Conservation (phyloP, 768 basidiomycete genomes). For the Psilocybe cubensis region DNA sequence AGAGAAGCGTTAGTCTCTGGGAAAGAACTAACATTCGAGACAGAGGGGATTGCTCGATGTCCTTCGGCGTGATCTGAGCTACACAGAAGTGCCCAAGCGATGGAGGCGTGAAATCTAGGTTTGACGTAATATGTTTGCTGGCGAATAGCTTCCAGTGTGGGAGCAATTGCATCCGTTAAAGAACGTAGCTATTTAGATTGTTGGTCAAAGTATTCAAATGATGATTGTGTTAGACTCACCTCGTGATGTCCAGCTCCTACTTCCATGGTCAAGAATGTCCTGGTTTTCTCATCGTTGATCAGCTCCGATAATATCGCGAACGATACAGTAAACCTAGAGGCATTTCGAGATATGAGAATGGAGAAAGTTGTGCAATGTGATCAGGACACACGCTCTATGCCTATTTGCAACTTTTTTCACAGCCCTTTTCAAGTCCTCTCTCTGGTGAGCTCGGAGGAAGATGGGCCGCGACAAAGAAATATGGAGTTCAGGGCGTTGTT, state of each 20-base stretch:
- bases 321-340: constrained; percentile 66
- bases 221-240: constrained; percentile 40
- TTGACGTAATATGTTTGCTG: constrained; percentile 80
- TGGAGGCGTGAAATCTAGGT: constrained; percentile 88
- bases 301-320: constrained; percentile 75
- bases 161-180: constrained; percentile 59
- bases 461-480: constrained; percentile 86
- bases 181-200: constrained; percentile 52
- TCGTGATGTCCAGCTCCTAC: constrained; percentile 83
- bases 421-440: constrained; percentile 68
- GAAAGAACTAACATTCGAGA: constrained; percentile 14
- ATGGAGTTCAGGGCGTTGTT: constrained; percentile 59
- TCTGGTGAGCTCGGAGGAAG: constrained; percentile 79
- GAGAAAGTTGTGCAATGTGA: neutral
- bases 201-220: constrained; percentile 7
- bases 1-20: constrained; percentile 15
- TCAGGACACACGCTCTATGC: constrained; percentile 46
- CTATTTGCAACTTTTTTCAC: constrained; percentile 55
- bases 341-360: neutral
- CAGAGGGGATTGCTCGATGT: constrained; percentile 13
- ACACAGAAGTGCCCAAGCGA: constrained; percentile 84
- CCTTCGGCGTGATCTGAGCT: constrained; percentile 9
- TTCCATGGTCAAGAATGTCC: constrained; percentile 82
- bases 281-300: constrained; percentile 78
- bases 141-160: constrained; percentile 59